phyloP scores from a whole-genome alignment of 108 stramenopile species.

The Nitzschia inconspicua region DNA sequence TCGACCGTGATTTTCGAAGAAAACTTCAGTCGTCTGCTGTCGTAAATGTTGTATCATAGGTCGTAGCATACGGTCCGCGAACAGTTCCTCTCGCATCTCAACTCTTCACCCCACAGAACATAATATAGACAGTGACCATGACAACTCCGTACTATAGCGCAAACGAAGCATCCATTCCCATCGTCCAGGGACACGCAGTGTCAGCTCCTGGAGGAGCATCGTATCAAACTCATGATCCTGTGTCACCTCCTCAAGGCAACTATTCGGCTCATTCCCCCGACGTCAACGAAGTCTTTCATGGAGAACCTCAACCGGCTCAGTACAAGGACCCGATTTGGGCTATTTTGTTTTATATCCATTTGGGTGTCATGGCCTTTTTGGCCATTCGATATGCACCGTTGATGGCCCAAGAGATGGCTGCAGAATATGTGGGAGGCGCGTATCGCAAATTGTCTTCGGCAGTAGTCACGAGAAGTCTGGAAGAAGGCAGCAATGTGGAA shows the following conservation, averaged over 20 bases:
- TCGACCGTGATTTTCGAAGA: too few relatives aligned
- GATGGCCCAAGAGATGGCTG: conserved; percentile 48
- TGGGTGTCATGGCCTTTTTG: conserved; percentile 41
- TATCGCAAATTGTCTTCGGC: too few relatives aligned
- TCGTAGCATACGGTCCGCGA: too few relatives aligned
- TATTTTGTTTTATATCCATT: conserved; percentile 58
- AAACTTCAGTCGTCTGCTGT: too few relatives aligned
- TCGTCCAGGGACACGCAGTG: conserved; percentile 1
- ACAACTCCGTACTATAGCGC: neutral
- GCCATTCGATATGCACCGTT: conserved; percentile 41
- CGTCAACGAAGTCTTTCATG: too few relatives aligned
- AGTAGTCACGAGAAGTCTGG: conserved; percentile 11
- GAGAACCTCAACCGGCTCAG: conserved; percentile 42
- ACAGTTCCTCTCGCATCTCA: too few relatives aligned
- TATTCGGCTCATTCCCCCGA: too few relatives aligned
- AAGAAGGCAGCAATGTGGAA: conserved; percentile 21
- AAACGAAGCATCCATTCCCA: neutral
- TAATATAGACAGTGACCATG: neutral
- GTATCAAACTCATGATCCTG: too few relatives aligned
- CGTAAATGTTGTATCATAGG: too few relatives aligned
- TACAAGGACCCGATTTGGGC: conserved; percentile 66
- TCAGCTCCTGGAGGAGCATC: too few relatives aligned
- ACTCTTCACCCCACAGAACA: neutral
- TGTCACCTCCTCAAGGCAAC: too few relatives aligned
- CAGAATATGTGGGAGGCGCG: conserved; percentile 8